These are phyloP conservation scores for Saccharomycopsis javanensis DNA, from an alignment of 805 yeast genomes.

Conservation along the genomic window DNA sequence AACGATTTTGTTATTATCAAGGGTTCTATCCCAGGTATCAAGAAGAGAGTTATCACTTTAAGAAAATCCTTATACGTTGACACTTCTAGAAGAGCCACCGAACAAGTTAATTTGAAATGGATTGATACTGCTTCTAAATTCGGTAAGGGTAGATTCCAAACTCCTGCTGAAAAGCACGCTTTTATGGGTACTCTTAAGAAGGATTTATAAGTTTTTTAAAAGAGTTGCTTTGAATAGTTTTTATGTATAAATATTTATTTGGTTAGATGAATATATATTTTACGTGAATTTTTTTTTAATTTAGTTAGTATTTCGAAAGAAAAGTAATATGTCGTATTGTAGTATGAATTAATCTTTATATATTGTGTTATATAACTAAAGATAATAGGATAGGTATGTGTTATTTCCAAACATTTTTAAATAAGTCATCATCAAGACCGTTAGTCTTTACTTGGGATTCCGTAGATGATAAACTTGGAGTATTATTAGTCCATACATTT, in stretches of 20 bases:
- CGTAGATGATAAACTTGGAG: constrained; percentile 1
- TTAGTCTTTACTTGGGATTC: neutral
- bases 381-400: neutral
- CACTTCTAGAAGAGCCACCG: constrained; percentile 96
- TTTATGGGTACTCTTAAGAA: constrained; percentile 99
- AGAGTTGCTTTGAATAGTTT: too few species aligned
- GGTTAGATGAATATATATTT: neutral
- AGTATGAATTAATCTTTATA: too few species aligned
- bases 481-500: neutral
- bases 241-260: neutral
- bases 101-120: constrained; percentile 97
- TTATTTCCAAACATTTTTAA: constrained; percentile 54
- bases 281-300: neutral
- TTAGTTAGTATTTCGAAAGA: too few species aligned
- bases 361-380: neutral
- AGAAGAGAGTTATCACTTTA: constrained; percentile 98
- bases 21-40: constrained; percentile 99
- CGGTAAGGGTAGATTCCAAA: constrained; percentile 99
- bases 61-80: constrained; percentile 97
- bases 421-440: constrained; percentile 50
- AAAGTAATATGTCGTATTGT: too few species aligned
- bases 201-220: constrained; percentile 49
- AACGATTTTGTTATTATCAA: constrained; percentile 96
- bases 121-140: constrained; percentile 99
- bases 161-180: constrained; percentile 99